Evolutionary conservation across 805 yeast species (phyloP), one percentile per base, ranked within the genome.

Genomic region (Pichia eremophila): DNA sequence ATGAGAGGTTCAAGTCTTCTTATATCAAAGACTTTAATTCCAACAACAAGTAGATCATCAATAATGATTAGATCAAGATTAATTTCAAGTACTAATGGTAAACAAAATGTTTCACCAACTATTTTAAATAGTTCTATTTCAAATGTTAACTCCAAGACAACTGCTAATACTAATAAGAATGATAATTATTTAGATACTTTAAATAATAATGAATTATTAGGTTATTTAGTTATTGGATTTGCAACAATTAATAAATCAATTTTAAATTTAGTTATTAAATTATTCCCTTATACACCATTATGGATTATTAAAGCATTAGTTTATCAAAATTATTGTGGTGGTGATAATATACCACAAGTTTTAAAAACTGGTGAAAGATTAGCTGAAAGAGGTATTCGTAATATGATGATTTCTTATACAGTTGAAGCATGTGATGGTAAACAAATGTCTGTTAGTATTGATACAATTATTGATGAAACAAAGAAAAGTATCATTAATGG

Each of bases 361-460:
- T 70, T 78, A 46, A 63, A 70, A 47, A 84, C 95, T 5, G 95
- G 95, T 46, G 68, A 72, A 47, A 70, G 78, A 49, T 72, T 90
- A 54, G 71, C 78, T 46, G 64, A 74, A 45, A 74, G 95, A 51
- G 95, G 95, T 10, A 85, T 89, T 59, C 79, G 85, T 55, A 91
- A 90, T 70, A 87, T 90, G 95, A 88, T 90, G 95, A 70, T 90
- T n/a, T 83, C 95, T 1, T 78, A 88, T 63, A 87, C 96, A 15
- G 89, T 90, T 45, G 98, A 90, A 67, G 95, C 93, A 47, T 83
- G 96, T 46, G 86, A 86, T 54, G 96, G 95, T 37, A 76, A 75
- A 49, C 74, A 77, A 60, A 70, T 77, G 64, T 50, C 62, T 9
- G 61, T 63, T 39, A 49, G 58, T n/a, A 70, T 78, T 39, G 81